These are phyloP conservation scores for Exserohilum turcica DNA, from an alignment of 2,329 filamentous ascomycete genomes.

Conservation along the genomic window DNA sequence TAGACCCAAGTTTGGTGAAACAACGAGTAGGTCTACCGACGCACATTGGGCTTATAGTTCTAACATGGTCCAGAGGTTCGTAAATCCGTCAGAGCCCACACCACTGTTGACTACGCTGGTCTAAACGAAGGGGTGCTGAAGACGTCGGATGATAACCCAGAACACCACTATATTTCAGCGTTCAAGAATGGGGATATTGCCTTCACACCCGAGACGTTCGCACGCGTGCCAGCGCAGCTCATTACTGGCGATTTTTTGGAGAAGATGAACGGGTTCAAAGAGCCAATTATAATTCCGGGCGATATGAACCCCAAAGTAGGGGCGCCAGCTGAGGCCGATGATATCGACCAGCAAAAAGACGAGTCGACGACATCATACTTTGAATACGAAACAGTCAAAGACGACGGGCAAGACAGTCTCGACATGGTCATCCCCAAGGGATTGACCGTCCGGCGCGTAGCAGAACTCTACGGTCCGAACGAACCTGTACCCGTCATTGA, in stretches of 20 bases:
- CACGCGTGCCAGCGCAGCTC: constrained; percentile 66
- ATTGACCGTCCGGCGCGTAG: constrained; percentile 66
- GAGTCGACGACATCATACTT: constrained; percentile 45
- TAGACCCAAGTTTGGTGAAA: constrained; percentile 64
- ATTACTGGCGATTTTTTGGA: constrained; percentile 68
- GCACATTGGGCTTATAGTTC: constrained; percentile 29
- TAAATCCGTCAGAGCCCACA: constrained; percentile 68
- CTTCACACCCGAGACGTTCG: constrained; percentile 66
- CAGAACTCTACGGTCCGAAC: constrained; percentile 66
- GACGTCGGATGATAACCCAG: constrained; percentile 66
- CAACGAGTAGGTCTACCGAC: constrained; percentile 57
- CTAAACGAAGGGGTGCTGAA: constrained; percentile 70
- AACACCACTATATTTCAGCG: constrained; percentile 71
- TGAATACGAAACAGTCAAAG: constrained; percentile 56
- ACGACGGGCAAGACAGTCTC: constrained; percentile 67
- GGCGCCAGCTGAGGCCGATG: constrained; percentile 25
- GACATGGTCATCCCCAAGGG: constrained; percentile 71
- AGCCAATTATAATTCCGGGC: constrained; percentile 70
- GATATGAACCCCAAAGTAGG: constrained; percentile 61
- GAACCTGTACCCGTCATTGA: constrained; percentile 70
- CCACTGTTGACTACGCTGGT: constrained; percentile 70
- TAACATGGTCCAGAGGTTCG: constrained; percentile 57
- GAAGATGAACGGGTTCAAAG: constrained; percentile 65
- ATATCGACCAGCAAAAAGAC: constrained; percentile 24
- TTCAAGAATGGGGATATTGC: constrained; percentile 68